Percentiles rank a stretch among this genome's conserved stretches.
These are phyloP conservation scores for Rosa persica DNA, from an alignment of 306 rosid genomes.

Conservation along the genomic window DNA sequence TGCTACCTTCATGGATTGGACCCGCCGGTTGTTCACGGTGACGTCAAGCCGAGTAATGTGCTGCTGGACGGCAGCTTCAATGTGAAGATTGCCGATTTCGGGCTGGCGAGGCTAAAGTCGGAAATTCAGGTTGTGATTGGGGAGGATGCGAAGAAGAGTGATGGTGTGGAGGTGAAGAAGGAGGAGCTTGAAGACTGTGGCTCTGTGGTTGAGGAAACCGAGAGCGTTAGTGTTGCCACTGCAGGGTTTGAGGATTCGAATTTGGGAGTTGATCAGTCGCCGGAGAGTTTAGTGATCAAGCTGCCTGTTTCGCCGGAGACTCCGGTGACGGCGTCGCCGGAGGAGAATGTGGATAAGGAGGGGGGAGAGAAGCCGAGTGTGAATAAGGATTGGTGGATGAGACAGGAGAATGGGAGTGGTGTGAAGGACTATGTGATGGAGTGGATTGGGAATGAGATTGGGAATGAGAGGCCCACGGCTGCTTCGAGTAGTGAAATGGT, in stretches of 20 bases:
- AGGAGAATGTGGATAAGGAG: slow-evolving; percentile 32
- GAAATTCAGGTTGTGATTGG: slow-evolving; percentile 30
- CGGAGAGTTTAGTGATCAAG: slow-evolving; percentile 28
- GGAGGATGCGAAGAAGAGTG: slow-evolving; percentile 28
- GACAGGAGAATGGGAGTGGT: slow-evolving; percentile 52
- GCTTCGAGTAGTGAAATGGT: slow-evolving; percentile 35
- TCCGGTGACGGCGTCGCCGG: slow-evolving; percentile 24
- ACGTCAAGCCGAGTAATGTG: slow-evolving; percentile 87
- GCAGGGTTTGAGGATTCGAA: slow-evolving; percentile 53
- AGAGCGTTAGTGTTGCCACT: slow-evolving; percentile 57
- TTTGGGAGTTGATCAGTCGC: slow-evolving; percentile 53
- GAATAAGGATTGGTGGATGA: slow-evolving; percentile 75
- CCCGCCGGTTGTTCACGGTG: slow-evolving; percentile 84
- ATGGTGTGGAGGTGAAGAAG: slow-evolving; percentile 24
- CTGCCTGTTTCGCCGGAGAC: slow-evolving; percentile 24
- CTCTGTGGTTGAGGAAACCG: slow-evolving; percentile 63
- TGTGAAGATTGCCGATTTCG: slow-evolving; percentile 78
- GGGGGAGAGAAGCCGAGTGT: slow-evolving; percentile 42
- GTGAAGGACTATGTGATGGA: slow-evolving; percentile 89
- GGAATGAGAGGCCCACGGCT: slow-evolving; percentile 47
- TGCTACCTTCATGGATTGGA: slow-evolving; percentile 65
- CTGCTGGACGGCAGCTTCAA: slow-evolving; percentile 51
- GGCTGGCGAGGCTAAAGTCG: slow-evolving; percentile 65
- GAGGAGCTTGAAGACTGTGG: slow-evolving; percentile 59
- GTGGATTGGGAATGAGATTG: slow-evolving; percentile 87